phyloP scores from a whole-genome alignment of 257 asterid species.

The Solanum dulcamara region DNA sequence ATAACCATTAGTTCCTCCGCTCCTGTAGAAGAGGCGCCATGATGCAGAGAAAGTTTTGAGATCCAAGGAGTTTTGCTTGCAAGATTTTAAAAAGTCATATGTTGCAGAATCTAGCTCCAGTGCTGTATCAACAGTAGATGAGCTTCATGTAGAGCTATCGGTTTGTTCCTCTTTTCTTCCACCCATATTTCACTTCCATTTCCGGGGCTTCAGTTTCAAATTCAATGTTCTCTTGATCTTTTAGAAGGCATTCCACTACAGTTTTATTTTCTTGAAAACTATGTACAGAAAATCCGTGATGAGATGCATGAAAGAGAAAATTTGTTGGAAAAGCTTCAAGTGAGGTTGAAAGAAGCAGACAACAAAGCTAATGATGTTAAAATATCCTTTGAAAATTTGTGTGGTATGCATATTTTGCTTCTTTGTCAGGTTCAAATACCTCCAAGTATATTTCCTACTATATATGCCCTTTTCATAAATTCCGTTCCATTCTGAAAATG shows the following conservation, averaged over 20 bases:
- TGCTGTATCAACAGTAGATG: constrained; percentile 50
- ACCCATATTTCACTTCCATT: neutral
- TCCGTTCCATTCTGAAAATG: constrained; percentile 5
- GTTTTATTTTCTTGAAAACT: constrained; percentile 3
- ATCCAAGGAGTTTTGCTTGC: constrained; percentile 42
- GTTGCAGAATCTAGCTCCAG: constrained; percentile 38
- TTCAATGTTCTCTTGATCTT: neutral
- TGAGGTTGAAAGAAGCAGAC: constrained; percentile 42
- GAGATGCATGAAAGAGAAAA: constrained; percentile 40
- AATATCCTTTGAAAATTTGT: constrained; percentile 34
- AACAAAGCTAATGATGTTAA: constrained; percentile 34
- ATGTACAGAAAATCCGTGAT: constrained; percentile 45
- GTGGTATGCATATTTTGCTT: constrained; percentile 43
- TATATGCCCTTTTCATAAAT: neutral
- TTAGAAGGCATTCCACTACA: neutral
- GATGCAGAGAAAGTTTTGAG: constrained; percentile 35
- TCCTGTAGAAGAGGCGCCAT: constrained; percentile 42
- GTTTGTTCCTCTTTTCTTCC: constrained; percentile 33
- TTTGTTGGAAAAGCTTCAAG: constrained; percentile 39
- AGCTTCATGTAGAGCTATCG: constrained; percentile 56
- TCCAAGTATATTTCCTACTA: neutral
- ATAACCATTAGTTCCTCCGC: constrained; percentile 1
- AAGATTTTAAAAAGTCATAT: constrained; percentile 45
- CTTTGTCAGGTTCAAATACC: neutral
- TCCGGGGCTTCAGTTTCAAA: neutral